Evolutionary conservation across 2,329 filamentous ascomycete species (phyloP).

Genomic region (Fusarium brachygibbosum): DNA sequence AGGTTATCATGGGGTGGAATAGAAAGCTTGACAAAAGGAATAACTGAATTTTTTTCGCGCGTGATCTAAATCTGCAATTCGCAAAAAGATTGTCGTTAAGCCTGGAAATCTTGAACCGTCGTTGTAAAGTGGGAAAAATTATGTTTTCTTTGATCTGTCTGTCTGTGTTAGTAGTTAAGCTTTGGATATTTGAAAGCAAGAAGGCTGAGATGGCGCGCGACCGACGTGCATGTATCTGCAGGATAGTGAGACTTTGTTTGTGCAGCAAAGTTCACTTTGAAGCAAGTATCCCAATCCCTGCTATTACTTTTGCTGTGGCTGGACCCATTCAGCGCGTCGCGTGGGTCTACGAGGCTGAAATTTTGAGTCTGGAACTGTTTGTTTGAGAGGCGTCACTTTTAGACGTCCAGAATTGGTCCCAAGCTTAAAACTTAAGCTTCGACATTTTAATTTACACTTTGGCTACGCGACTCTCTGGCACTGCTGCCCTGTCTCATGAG

Average conservation of each 20-base stretch:
- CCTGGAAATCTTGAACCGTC: neutral
- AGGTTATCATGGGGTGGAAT: constrained; percentile 27
- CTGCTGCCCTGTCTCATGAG: constrained; percentile 22
- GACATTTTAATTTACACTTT: constrained; percentile 19
- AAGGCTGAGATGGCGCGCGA: constrained; percentile 43
- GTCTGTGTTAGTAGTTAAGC: too few species aligned
- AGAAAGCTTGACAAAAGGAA: neutral
- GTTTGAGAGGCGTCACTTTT: constrained; percentile 40
- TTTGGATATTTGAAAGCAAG: constrained; percentile 29
- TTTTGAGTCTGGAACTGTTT: constrained; percentile 44
- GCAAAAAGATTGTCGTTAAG: neutral
- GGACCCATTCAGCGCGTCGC: constrained; percentile 36
- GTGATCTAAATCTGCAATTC: neutral
- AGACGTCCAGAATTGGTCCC: constrained; percentile 32
- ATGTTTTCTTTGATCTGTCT: constrained; percentile 17
- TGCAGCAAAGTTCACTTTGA: fast-evolving
- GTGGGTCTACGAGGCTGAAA: constrained; percentile 55
- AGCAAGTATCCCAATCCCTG: constrained; percentile 22
- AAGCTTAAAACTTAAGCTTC: constrained; percentile 32
- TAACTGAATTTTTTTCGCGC: neutral
- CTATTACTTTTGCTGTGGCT: constrained; percentile 39
- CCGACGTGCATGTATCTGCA: constrained; percentile 18
- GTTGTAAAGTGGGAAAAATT: neutral
- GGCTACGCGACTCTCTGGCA: constrained; percentile 25
- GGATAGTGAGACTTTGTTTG: constrained; percentile 1